A percentile compares a stretch with the other conserved stretches of the same genome.
Evolutionary conservation across 2,329 filamentous ascomycete genomes (phyloP).

Genomic region (Dactylella cylindrospora): DNA sequence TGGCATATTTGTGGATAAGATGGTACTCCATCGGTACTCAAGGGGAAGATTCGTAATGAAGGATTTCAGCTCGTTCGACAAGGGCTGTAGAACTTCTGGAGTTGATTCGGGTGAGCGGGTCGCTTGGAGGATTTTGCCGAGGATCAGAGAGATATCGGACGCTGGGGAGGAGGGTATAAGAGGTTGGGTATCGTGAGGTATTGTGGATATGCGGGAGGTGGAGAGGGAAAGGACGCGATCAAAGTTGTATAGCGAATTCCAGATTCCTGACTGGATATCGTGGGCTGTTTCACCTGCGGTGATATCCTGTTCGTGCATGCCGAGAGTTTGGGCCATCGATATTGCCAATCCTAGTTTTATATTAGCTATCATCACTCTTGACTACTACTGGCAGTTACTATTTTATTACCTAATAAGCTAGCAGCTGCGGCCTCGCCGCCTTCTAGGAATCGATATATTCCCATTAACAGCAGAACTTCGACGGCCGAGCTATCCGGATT

Average conservation of each 20-base stretch:
- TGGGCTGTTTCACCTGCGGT: neutral
- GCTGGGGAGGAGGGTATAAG: conserved; percentile 9
- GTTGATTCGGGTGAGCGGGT: conserved; percentile 16
- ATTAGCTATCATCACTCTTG: neutral
- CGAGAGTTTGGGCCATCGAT: conserved; percentile 36
- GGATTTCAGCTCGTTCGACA: conserved; percentile 30
- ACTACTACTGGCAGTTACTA: neutral
- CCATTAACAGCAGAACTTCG: conserved; percentile 23
- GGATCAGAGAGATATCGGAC: conserved; percentile 19
- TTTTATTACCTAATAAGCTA: conserved; percentile 19
- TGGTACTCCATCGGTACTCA: conserved; percentile 19
- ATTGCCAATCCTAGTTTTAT: conserved; percentile 18
- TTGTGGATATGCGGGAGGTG: conserved; percentile 8
- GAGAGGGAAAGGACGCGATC: conserved; percentile 25
- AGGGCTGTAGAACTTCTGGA: conserved; percentile 24
- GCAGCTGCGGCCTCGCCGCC: conserved; percentile 16
- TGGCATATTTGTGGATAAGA: conserved; percentile 14
- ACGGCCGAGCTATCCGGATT: conserved; percentile 31
- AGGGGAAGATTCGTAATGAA: conserved; percentile 20
- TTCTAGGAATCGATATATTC: conserved; percentile 33
- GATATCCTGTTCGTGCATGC: conserved; percentile 19
- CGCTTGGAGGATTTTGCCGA: conserved; percentile 31
- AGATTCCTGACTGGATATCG: conserved; percentile 24
- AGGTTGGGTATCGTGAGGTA: conserved; percentile 12
- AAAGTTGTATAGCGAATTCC: conserved; percentile 36